Conservation (phyloP, 257 asterid species). For the Nicotiana tabacum region DNA sequence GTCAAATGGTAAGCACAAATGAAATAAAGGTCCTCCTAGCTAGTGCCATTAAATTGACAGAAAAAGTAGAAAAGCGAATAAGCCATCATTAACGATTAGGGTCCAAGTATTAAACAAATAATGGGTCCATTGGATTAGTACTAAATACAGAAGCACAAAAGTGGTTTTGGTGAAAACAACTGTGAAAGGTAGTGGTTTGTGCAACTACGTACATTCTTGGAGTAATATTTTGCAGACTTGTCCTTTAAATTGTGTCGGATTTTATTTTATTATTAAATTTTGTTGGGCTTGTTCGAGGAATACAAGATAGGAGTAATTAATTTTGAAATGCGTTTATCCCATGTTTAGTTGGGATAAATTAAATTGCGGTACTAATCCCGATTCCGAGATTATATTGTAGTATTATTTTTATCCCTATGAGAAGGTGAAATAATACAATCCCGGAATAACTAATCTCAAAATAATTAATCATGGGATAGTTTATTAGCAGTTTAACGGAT, state of each 20-base stretch:
- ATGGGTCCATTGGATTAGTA: slow-evolving; percentile 5
- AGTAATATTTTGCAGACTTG: no score
- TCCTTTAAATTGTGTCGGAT: no score
- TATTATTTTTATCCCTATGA: no score
- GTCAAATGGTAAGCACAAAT: not conserved
- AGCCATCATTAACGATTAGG: not conserved
- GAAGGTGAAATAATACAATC: no score
- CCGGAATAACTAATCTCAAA: no score
- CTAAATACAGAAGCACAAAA: slow-evolving; percentile 1
- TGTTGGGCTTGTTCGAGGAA: rapidly evolving
- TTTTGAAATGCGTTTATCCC: rapidly evolving
- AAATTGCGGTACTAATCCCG: no score
- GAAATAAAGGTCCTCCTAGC: not conserved
- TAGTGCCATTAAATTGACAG: not conserved
- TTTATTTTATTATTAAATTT: no score
- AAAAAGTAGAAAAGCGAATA: not conserved
- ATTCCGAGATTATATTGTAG: rapidly evolving
- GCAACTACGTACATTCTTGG: not conserved
- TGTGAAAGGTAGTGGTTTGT: not conserved
- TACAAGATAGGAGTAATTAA: no score
- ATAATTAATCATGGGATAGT: no score
- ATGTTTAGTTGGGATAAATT: no score
- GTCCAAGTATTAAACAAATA: not conserved
- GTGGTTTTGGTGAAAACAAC: not conserved
- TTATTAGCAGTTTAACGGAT: no score